Percentiles rank a stretch among this genome's conserved stretches.
These are phyloP conservation scores for Sinapis alba DNA, from an alignment of 441 rosid genomes.

Conservation along the genomic window DNA sequence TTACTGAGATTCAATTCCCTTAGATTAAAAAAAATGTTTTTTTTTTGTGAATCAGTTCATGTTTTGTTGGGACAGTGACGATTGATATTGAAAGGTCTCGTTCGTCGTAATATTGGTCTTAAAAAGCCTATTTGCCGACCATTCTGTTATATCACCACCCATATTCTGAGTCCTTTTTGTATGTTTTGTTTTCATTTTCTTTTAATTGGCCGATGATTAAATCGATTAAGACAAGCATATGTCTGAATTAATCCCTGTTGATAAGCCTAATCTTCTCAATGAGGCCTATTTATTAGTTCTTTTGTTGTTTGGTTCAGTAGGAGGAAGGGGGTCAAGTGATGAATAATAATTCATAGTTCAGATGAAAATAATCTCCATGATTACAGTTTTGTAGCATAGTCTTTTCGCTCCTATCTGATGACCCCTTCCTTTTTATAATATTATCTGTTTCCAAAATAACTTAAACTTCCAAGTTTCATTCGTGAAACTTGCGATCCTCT, in stretches of 20 bases:
- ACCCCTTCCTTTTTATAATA: conserved; percentile 18
- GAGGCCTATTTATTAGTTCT: background rate
- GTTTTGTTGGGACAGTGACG: conserved; percentile 62
- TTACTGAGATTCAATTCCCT: conserved; percentile 18
- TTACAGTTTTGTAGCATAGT: conserved; percentile 35
- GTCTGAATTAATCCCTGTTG: conserved; percentile 68
- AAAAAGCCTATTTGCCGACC: conserved; percentile 70
- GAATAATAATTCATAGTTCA: conserved; percentile 90
- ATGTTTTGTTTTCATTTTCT: background rate
- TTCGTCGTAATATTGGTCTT: conserved; percentile 86
- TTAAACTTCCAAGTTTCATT: no score
- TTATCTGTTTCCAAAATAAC: no score
- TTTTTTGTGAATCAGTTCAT: background rate
- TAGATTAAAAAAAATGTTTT: background rate
- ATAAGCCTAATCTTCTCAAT: conserved; percentile 67
- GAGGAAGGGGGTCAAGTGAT: conserved; percentile 59
- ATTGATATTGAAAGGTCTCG: conserved; percentile 74
- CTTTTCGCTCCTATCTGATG: conserved; percentile 99
- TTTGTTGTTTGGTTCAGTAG: background rate
- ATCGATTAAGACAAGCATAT: conserved; percentile 73
- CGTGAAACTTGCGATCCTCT: no score
- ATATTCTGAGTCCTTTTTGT: conserved; percentile 59
- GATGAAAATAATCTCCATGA: conserved; percentile 45
- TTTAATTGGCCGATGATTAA: conserved; percentile 66
- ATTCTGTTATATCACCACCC: conserved; percentile 98